Percentiles rank a stretch among this genome's conserved stretches.
Evolutionary conservation across 2,329 filamentous ascomycete species (phyloP).

Genomic region (Hypoxylon sp.): DNA sequence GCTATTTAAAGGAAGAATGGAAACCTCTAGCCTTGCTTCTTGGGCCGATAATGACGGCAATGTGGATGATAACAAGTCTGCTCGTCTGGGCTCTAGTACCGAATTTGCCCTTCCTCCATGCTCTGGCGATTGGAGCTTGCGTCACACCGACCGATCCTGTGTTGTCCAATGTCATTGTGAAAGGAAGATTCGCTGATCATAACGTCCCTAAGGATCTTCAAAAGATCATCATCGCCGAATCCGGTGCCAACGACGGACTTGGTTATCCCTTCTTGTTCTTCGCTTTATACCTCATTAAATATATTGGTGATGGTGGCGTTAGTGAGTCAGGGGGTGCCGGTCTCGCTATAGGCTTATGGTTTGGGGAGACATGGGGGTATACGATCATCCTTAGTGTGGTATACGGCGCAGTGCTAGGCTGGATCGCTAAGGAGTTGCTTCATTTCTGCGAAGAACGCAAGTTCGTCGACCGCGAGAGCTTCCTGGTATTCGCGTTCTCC

Average conservation of each 20-base stretch:
- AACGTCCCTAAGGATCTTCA: slow-evolving; percentile 88
- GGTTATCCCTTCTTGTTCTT: slow-evolving; percentile 92
- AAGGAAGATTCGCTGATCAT: slow-evolving; percentile 92
- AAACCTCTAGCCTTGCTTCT: slow-evolving; percentile 80
- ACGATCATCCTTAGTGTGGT: slow-evolving; percentile 82
- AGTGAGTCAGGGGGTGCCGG: slow-evolving; percentile 71
- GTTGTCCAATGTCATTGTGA: slow-evolving; percentile 89
- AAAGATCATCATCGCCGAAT: slow-evolving; percentile 85
- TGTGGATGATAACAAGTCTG: slow-evolving; percentile 89
- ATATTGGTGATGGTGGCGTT: slow-evolving; percentile 71
- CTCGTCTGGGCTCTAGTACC: slow-evolving; percentile 84
- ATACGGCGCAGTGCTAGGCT: slow-evolving; percentile 84
- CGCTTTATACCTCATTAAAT: slow-evolving; percentile 86
- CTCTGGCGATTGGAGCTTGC: slow-evolving; percentile 84
- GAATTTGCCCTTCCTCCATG: slow-evolving; percentile 79
- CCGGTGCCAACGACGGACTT: slow-evolving; percentile 89
- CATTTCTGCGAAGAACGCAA: slow-evolving; percentile 86
- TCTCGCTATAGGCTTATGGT: slow-evolving; percentile 83
- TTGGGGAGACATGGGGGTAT: slow-evolving; percentile 88
- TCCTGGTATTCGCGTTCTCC: slow-evolving; percentile 87
- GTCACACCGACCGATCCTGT: slow-evolving; percentile 95
- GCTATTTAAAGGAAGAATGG: slow-evolving; percentile 85
- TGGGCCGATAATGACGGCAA: slow-evolving; percentile 85
- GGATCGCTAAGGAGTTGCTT: slow-evolving; percentile 84
- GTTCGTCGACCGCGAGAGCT: slow-evolving; percentile 89